Evolutionary conservation across 106 monocot species (phyloP).

Genomic region (Dendrobium huoshanense): DNA sequence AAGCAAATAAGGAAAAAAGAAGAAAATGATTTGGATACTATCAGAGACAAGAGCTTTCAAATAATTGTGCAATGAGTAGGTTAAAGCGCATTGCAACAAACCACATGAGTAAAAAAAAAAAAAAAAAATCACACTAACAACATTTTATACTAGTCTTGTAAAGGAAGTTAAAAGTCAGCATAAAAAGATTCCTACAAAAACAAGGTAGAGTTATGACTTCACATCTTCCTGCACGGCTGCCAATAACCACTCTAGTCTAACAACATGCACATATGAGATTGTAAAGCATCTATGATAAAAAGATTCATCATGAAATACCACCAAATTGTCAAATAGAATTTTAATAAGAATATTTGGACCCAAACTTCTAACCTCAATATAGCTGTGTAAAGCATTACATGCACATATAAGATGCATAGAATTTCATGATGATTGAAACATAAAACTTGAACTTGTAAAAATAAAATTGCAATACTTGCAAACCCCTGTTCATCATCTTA

Average conservation of each 20-base stretch:
- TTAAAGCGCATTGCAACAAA: not conserved
- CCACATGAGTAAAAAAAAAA: not conserved
- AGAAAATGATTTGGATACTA: not conserved
- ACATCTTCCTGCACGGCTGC: no score
- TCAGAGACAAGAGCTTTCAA: not conserved
- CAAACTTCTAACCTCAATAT: no score
- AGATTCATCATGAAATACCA: no score
- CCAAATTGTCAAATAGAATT: no score
- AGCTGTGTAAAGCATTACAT: no score
- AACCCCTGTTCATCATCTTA: conserved; percentile 70
- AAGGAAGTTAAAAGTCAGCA: not conserved
- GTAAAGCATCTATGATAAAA: no score
- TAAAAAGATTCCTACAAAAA: not conserved
- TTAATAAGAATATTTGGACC: no score
- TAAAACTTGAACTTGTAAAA: not conserved
- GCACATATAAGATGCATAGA: not conserved
- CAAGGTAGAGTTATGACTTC: not conserved
- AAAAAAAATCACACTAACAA: not conserved
- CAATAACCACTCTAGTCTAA: not conserved
- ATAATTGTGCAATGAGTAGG: not conserved
- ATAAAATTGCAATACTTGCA: conserved; percentile 40
- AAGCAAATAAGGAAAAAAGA: not conserved
- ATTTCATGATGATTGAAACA: not conserved
- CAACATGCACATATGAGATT: no score
- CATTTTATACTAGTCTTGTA: not conserved